These are phyloP conservation scores for Pyrenophora teres DNA, from an alignment of 2,329 filamentous ascomycete genomes.

Conservation along the genomic window DNA sequence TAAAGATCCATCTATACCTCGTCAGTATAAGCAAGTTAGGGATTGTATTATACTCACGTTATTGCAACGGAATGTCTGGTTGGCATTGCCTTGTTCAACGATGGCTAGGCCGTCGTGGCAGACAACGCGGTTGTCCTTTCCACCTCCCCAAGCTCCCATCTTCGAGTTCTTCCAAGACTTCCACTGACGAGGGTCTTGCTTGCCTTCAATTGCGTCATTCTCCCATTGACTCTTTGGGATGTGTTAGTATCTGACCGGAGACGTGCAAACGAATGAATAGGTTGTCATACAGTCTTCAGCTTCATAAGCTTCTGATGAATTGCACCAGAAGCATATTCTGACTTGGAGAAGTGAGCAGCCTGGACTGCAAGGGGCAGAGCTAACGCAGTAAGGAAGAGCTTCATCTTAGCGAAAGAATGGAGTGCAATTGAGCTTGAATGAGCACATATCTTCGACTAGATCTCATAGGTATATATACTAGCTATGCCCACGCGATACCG, in stretches of 20 bases:
- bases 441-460: conserved; percentile 18
- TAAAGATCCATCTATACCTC: conserved; percentile 56
- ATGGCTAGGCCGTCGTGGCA: conserved; percentile 32
- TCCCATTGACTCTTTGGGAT: conserved; percentile 27
- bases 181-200: conserved; percentile 24
- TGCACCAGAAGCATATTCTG: conserved; percentile 31
- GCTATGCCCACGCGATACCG: not conserved
- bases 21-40: conserved; percentile 26
- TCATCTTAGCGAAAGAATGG: conserved; percentile 28
- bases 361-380: conserved; percentile 28
- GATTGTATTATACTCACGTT: conserved; percentile 11
- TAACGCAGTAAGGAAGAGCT: conserved; percentile 29
- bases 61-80: conserved; percentile 34
- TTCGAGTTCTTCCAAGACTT: conserved; percentile 26
- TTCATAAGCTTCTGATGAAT: conserved; percentile 35
- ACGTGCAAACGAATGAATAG: not conserved
- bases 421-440: conserved; percentile 31
- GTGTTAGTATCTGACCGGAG: not conserved
- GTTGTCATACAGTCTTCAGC: conserved; percentile 27
- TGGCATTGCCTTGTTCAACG: conserved; percentile 28
- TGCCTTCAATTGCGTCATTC: conserved; percentile 25
- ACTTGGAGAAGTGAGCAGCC: conserved; percentile 27
- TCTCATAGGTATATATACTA: conserved; percentile 23
- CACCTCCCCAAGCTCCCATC: conserved; percentile 15
- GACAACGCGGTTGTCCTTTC: conserved; percentile 17